These are phyloP conservation scores for Trichoderma lentiforme DNA, from an alignment of 2,329 filamentous ascomycete species.

Conservation along the genomic window DNA sequence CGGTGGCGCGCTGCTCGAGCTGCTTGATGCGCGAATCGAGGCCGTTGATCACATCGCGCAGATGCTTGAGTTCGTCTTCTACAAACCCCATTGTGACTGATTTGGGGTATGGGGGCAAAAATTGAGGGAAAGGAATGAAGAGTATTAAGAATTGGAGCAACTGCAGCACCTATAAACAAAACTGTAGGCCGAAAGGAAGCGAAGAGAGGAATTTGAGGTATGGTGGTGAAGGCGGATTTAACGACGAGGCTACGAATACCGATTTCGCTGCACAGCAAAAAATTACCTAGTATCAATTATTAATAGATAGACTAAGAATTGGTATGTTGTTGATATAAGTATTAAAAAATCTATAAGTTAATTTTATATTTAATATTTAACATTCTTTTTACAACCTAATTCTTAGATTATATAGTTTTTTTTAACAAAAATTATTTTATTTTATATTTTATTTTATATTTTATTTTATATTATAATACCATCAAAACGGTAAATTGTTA, in stretches of 20 bases:
- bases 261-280: not conserved
- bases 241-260: not conserved
- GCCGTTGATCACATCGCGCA: constrained; percentile 78
- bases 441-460: not conserved
- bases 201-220: constrained; percentile 1
- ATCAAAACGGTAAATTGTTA: not conserved
- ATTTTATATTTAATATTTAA: not conserved
- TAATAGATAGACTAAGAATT: not conserved
- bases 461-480: not conserved
- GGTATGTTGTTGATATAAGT: not conserved
- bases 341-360: not conserved
- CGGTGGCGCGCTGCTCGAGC: constrained; percentile 71
- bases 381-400: not conserved
- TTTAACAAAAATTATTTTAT: not conserved
- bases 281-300: not conserved
- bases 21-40: constrained; percentile 84
- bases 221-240: not conserved
- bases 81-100: constrained; percentile 71
- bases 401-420: no score
- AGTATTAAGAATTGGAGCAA: not conserved
- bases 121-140: not conserved
- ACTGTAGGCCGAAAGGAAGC: not conserved
- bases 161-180: not conserved
- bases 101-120: not conserved
- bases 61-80: constrained; percentile 77